Evolutionary conservation across 345 rosid species (phyloP), one percentile per base, ranked within the genome.

Genomic region (Lumnitzera racemosa): DNA sequence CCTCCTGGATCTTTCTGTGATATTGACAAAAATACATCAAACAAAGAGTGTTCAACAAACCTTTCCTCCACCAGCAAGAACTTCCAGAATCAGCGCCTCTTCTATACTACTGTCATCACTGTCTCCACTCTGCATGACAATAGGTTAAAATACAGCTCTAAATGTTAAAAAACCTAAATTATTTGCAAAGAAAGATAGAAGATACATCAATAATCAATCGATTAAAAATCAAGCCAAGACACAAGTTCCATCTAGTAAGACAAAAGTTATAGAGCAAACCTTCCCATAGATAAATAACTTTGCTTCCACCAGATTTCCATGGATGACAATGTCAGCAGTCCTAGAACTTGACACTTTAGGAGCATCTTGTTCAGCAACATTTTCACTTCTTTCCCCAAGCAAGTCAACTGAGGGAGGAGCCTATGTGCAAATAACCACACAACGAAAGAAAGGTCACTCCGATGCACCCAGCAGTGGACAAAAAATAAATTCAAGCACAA

Each of bases 41-140:
- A 14, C 16, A 50, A 66, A 55, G 24, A 31, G 63, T 61, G 56
- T 48, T 53, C 60, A 46, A 75, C 95, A 64, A 74, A 91, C 98
- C 98, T 91, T 89, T 80, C 89, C 98, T 52, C 98, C 96, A 51
- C 81, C 72, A 68, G 95, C 95, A 77, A 80, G 87, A 75, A 89
- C 81, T 76, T 91, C 85, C 56, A 89, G 75, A 78, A 91, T 80
- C 51, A 85, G 70, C 53, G 59, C 74, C 81, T 91, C 98, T 71
- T 83, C 92, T 64, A 24, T 65, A 77, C 74, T 62, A 66, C 74
- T 70, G 20, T 72, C 81, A 57, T 67, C 63, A 47, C 61, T 72
- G 57, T 75, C 85, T 36, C 73, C 82, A 68, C 66, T 74, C 98
- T 89, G 80, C 71, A 56, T 24, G 52, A 70, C 36, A 29, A 43